Evolutionary conservation across 768 basidiomycete species (phyloP).

Genomic region (Russula lepida): DNA sequence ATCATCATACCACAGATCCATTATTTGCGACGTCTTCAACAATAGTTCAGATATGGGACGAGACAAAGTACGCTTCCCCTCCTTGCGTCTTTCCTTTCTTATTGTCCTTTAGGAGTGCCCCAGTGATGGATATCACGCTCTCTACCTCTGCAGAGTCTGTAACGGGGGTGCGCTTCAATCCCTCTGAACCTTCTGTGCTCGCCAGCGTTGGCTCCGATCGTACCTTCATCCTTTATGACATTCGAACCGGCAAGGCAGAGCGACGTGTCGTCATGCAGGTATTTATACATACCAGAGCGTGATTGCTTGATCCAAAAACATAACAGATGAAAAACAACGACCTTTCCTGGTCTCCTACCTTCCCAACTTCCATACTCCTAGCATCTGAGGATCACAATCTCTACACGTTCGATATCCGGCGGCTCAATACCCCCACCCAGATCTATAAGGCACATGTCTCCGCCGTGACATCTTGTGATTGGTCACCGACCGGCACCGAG

Average conservation of each 20-base stretch:
- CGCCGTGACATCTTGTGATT: conserved; percentile 94
- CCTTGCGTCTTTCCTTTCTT: not conserved
- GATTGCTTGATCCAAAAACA: not conserved
- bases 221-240: conserved; percentile 93
- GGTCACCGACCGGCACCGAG: conserved; percentile 92
- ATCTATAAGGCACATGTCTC: conserved; percentile 98
- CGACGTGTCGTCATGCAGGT: conserved; percentile 86
- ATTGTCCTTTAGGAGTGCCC: conserved; percentile 50
- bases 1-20: conserved; percentile 85
- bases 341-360: conserved; percentile 91
- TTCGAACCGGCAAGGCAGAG: conserved; percentile 94
- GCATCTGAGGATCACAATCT: conserved; percentile 99
- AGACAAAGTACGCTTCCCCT: conserved; percentile 63
- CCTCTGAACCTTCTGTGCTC: conserved; percentile 89
- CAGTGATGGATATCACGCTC: conserved; percentile 81
- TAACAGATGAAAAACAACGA: conserved; percentile 78
- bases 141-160: conserved; percentile 85
- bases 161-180: conserved; percentile 82
- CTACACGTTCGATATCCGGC: conserved; percentile 94
- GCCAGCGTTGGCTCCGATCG: conserved; percentile 92
- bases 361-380: conserved; percentile 83
- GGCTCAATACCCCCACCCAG: conserved; percentile 71
- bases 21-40: conserved; percentile 92
- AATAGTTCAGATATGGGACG: conserved; percentile 95
- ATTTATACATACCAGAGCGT: not conserved